Percentiles rank a stretch among this genome's conserved stretches.
Conservation (phyloP, 257 asterid genomes). For the Forsythia suspensa region DNA sequence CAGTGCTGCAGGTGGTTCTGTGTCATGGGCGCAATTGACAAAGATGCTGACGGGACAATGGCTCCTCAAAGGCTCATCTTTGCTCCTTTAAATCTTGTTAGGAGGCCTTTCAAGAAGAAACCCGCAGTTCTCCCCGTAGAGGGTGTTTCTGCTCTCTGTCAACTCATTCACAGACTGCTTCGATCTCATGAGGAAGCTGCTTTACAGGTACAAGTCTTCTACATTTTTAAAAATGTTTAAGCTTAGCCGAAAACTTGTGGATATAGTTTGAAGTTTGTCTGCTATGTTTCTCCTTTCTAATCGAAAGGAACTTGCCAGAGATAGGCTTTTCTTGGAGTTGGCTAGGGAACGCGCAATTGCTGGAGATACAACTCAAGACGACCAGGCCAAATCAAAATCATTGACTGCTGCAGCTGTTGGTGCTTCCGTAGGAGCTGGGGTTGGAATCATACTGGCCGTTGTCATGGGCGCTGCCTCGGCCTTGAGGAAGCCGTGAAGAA, state of each 20-base stretch:
- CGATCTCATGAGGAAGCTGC: slow-evolving; percentile 81
- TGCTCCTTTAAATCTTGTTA: slow-evolving; percentile 64
- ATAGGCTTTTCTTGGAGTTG: slow-evolving; percentile 71
- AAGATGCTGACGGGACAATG: slow-evolving; percentile 33
- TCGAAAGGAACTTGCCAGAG: slow-evolving; percentile 76
- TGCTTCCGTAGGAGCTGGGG: slow-evolving; percentile 95
- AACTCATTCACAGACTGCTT: slow-evolving; percentile 65
- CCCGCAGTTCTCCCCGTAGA: slow-evolving; percentile 77
- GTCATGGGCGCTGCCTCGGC: slow-evolving; percentile 99
- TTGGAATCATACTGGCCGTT: slow-evolving; percentile 84
- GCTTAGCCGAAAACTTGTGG: neutral
- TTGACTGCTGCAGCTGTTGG: slow-evolving; percentile 82
- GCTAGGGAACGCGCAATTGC: slow-evolving; percentile 71
- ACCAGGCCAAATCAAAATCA: slow-evolving; percentile 54
- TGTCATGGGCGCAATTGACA: slow-evolving; percentile 56
- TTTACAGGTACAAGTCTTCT: slow-evolving; percentile 51
- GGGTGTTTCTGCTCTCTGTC: slow-evolving; percentile 76
- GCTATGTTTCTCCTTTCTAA: neutral
- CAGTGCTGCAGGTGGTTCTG: slow-evolving; percentile 54
- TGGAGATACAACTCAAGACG: slow-evolving; percentile 48
- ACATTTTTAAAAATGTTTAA: neutral
- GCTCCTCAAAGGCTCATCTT: slow-evolving; percentile 48
- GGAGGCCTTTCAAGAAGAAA: slow-evolving; percentile 74
- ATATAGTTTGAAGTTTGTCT: neutral
- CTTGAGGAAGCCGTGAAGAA: slow-evolving; percentile 77